Conservation (phyloP, 73 alveolate genomes). For the Uronychia setigera region DNA sequence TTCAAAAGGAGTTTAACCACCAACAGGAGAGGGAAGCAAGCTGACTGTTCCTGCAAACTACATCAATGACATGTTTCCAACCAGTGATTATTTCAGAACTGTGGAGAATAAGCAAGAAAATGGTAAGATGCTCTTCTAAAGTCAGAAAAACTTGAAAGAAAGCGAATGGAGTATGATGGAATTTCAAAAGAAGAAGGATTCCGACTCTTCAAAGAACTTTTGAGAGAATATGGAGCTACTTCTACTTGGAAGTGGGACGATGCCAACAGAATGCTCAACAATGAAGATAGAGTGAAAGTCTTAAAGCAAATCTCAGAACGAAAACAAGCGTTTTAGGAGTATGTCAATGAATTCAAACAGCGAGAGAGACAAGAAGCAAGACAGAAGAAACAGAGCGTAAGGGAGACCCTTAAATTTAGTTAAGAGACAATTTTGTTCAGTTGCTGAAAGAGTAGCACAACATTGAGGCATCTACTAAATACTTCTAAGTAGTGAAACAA, state of each 20-base stretch:
- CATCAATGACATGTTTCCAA: slow-evolving; percentile 28
- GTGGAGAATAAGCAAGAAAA: slow-evolving; percentile 7
- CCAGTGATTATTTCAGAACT: slow-evolving; percentile 40
- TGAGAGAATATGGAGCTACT: slow-evolving; percentile 69
- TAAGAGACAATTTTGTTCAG: slow-evolving; percentile 73
- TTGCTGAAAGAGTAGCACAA: slow-evolving; percentile 55
- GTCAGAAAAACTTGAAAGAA: slow-evolving; percentile 23
- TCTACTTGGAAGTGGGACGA: slow-evolving; percentile 90
- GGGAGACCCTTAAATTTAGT: background rate
- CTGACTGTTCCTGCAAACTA: slow-evolving; percentile 22
- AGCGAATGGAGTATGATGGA: slow-evolving; percentile 20
- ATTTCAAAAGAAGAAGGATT: slow-evolving; percentile 50
- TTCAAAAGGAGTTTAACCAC: slow-evolving; percentile 8
- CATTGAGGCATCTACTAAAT: slow-evolving; percentile 66
- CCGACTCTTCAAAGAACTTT: slow-evolving; percentile 60
- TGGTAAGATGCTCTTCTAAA: background rate
- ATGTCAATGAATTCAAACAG: slow-evolving; percentile 62
- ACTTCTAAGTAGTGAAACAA: slow-evolving; percentile 67
- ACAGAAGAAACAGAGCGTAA: slow-evolving; percentile 69
- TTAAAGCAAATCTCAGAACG: slow-evolving; percentile 69
- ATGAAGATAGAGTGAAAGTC: slow-evolving; percentile 74
- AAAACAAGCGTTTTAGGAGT: slow-evolving; percentile 76
- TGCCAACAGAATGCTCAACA: slow-evolving; percentile 61
- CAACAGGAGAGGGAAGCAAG: background rate
- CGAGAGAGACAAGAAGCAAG: slow-evolving; percentile 79